These are phyloP conservation scores for Apiospora phragmitis DNA, from an alignment of 2,329 filamentous ascomycete species.

Conservation along the genomic window DNA sequence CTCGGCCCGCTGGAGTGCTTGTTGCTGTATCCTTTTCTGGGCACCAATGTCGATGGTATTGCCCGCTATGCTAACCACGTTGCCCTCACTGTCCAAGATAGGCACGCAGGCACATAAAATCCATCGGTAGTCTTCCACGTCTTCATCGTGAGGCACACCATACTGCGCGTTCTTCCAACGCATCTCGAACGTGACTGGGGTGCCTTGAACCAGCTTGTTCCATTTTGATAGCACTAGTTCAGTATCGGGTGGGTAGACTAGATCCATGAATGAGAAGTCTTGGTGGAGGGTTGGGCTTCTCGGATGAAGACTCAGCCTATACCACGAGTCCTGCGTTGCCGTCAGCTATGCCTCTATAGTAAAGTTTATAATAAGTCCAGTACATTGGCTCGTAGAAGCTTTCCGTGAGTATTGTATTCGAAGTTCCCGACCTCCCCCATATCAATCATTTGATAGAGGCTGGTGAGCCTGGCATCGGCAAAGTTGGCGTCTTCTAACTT, in stretches of 20 bases:
- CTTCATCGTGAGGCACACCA: not conserved
- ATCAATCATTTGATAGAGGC: constrained; percentile 15
- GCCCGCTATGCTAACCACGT: constrained; percentile 13
- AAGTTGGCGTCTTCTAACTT: constrained; percentile 11
- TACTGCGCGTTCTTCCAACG: constrained; percentile 14
- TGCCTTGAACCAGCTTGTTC: constrained; percentile 12
- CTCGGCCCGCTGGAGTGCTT: constrained; percentile 14
- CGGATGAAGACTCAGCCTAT: constrained; percentile 12
- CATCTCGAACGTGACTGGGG: constrained; percentile 16
- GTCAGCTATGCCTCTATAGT: not conserved
- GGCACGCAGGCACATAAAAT: constrained; percentile 13
- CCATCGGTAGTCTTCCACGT: constrained; percentile 12
- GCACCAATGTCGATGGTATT: constrained; percentile 16
- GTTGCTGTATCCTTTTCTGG: constrained; percentile 13
- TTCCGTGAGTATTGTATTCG: constrained; percentile 12
- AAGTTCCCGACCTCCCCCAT: constrained; percentile 16
- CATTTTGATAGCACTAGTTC: constrained; percentile 11
- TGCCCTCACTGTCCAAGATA: constrained; percentile 11
- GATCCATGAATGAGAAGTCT: constrained; percentile 16
- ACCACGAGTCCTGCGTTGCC: constrained; percentile 12
- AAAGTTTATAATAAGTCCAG: not conserved
- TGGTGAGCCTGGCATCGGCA: constrained; percentile 9
- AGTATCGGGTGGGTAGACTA: constrained; percentile 15
- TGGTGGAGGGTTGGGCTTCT: not conserved
- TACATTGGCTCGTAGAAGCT: constrained; percentile 12